These are phyloP conservation scores for rapeseed (Brassica napus) DNA, from an alignment of 345 rosid genomes.

Conservation along the genomic window DNA sequence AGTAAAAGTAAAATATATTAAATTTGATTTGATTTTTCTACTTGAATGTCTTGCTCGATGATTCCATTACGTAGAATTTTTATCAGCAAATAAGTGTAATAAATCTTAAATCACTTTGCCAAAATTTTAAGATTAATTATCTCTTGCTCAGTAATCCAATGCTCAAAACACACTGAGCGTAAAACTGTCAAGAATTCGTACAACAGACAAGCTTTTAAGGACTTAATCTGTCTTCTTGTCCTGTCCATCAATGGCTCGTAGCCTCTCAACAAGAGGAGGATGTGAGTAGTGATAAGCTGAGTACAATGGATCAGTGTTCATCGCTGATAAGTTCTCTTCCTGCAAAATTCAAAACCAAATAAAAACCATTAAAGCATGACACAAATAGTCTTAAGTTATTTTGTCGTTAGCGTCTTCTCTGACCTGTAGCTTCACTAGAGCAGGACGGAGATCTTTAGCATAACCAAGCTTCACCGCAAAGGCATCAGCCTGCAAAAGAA, in stretches of 20 bases:
- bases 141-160: not conserved
- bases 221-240: conserved; percentile 75
- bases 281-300: conserved; percentile 98
- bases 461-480: conserved; percentile 94
- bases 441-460: conserved; percentile 75
- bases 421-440: conserved; percentile 97
- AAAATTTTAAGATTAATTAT: not conserved
- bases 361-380: not conserved
- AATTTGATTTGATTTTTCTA: not conserved
- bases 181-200: conserved; percentile 7
- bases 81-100: not conserved
- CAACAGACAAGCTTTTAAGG: not conserved
- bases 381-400: not conserved
- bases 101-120: not conserved
- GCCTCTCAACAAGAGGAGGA: conserved; percentile 92
- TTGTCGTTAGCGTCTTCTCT: conserved; percentile 10
- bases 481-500: conserved; percentile 76
- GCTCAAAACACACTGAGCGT: not conserved
- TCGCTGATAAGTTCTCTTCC: conserved; percentile 96
- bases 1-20: not conserved
- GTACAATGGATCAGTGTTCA: conserved; percentile 98
- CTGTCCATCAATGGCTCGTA: conserved; percentile 70
- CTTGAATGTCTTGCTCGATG: not conserved
- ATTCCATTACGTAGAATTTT: not conserved
- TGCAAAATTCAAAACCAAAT: conserved; percentile 41